Evolutionary conservation across 1,139 yeast genomes (phyloP).

Genomic region (Kluyveromyces sp.): DNA sequence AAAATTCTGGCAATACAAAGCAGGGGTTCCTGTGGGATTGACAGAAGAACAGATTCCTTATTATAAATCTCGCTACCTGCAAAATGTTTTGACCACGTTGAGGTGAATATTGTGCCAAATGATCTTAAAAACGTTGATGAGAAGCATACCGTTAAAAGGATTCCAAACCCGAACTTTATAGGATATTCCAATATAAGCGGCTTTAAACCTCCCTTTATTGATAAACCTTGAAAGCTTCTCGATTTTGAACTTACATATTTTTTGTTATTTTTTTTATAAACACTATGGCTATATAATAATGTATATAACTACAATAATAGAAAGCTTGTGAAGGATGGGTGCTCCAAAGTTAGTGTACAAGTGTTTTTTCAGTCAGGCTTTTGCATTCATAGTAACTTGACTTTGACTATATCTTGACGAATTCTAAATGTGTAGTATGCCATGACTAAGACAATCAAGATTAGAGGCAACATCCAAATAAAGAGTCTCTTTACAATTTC

Average conservation of each 20-base stretch:
- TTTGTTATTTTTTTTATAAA: too few species aligned
- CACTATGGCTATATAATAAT: background rate
- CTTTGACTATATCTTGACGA: constrained; percentile 35
- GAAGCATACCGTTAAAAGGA: constrained; percentile 31
- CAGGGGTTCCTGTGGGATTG: constrained; percentile 32
- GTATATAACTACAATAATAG: too few species aligned
- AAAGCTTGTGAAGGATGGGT: too few species aligned
- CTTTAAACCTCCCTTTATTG: constrained; percentile 36
- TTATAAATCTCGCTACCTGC: constrained; percentile 21
- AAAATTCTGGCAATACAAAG: constrained; percentile 34
- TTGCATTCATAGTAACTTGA: constrained; percentile 27
- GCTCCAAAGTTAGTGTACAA: too few species aligned
- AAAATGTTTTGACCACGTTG: constrained; percentile 24
- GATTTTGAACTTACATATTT: too few species aligned
- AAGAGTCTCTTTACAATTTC: constrained; percentile 30
- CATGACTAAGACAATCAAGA: constrained; percentile 28
- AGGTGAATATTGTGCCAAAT: constrained; percentile 25
- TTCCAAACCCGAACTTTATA: constrained; percentile 40
- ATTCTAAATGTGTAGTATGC: constrained; percentile 35
- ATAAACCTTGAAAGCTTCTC: background rate
- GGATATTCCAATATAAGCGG: constrained; percentile 37
- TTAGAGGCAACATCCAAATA: constrained; percentile 31
- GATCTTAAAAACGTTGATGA: constrained; percentile 31
- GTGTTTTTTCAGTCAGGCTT: too few species aligned
- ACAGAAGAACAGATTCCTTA: constrained; percentile 19